Evolutionary conservation across 805 yeast species (phyloP), one percentile per base, ranked within the genome.

Genomic region (Ogataea glucozyma): DNA sequence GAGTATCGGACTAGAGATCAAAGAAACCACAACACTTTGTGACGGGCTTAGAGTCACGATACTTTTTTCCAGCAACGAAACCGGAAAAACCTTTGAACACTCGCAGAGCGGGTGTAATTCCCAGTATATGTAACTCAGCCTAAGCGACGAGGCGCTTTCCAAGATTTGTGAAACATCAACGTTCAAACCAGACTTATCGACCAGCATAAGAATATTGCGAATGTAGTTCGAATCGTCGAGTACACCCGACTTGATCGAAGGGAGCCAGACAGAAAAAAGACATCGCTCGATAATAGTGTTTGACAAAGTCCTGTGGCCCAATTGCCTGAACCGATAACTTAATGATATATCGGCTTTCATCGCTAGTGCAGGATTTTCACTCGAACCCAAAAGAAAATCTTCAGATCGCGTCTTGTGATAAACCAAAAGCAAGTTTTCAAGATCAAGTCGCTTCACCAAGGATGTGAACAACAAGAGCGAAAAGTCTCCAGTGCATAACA

Each of bases 41-140:
- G n/a, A 26, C 5, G 17, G 7, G 4, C 17, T 32, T 21, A 32
- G 14, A 29, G 38, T 13, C 26, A 42, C 14, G 32, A 13, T 5
- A 30, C 19, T 32, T 8, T 32, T 4, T 20, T 20, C 24, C 9
- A 7, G 11, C 3, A 20, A 3, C 16, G 16, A 35, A 17, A 4
- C n/a, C 4, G 23, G 12, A 26, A 33, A 33, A 3, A 33, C 9
- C 6, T 16, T 14, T 4, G 31, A 4, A 16, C 12, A 4, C 6
- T 33, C 27, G 13, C 30, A 16, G 14, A n/a, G 8, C 9, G 62
- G 57, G 26, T 51, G 40, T 14, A 30, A 26, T 24, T 62, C 65
- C 65, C 65, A 61, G 32, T 49, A 52, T 4, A 54, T 41, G 37
- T 52, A 62, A 3, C 47, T 48, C n/a, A 62, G 48, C 4, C 26